These are phyloP conservation scores for Cordyceps pruinosa DNA, from an alignment of 2,329 filamentous ascomycete species.

Conservation along the genomic window DNA sequence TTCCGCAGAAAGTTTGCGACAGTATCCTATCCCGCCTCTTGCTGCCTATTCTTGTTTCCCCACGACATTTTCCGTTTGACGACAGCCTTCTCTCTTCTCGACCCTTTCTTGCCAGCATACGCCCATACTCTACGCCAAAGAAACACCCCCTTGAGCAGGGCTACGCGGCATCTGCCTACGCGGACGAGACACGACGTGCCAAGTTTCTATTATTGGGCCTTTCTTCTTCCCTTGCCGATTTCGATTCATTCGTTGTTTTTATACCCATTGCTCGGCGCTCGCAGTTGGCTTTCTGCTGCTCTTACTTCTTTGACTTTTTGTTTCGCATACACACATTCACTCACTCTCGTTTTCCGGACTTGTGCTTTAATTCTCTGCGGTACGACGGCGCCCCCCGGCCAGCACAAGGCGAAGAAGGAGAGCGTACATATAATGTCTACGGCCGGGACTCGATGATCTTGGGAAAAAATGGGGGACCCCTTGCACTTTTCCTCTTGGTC, in stretches of 20 bases:
- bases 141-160: neutral
- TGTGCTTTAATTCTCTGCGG: neutral
- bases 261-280: conserved; percentile 13
- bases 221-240: neutral
- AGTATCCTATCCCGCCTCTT: neutral
- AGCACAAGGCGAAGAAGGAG: neutral
- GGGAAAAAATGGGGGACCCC: neutral
- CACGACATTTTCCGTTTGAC: neutral
- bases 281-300: neutral
- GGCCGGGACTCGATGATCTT: neutral
- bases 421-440: conserved; percentile 9
- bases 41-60: neutral
- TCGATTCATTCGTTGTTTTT: conserved; percentile 8
- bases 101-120: neutral
- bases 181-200: conserved; percentile 6
- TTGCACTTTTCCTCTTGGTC: neutral
- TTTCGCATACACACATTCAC: neutral
- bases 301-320: neutral
- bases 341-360: neutral
- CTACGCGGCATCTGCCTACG: neutral
- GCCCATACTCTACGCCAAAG: neutral
- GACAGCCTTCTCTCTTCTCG: neutral
- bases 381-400: neutral
- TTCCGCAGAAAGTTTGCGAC: neutral
- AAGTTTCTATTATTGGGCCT: conserved; percentile 2